Evolutionary conservation across 192 early-diverging fungal genomes (phyloP).

Genomic region (Diversispora epigaea): DNA sequence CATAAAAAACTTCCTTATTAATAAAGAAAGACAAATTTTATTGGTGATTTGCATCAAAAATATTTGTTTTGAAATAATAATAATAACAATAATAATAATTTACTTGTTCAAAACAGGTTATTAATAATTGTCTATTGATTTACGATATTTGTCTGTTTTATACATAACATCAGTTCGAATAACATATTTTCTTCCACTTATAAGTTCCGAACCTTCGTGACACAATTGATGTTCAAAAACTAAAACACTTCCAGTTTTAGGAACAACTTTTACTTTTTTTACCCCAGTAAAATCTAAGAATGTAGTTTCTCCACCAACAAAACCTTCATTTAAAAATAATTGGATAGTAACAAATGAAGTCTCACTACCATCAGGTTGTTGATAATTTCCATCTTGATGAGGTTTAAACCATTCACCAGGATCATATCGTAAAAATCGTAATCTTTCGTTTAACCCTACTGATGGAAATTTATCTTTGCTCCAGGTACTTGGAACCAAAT

Average conservation of each 20-base stretch:
- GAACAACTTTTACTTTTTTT: conserved; percentile 33
- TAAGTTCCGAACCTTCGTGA: conserved; percentile 48
- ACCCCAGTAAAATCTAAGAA: conserved; percentile 37
- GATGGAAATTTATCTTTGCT: conserved; percentile 22
- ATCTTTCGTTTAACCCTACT: conserved; percentile 44
- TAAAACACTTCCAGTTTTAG: conserved; percentile 38
- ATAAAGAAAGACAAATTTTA: too few relatives aligned
- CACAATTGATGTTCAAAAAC: conserved; percentile 45
- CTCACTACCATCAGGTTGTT: conserved; percentile 40
- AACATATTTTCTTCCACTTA: conserved; percentile 47
- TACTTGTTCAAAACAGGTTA: too few relatives aligned
- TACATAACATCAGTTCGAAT: conserved; percentile 49
- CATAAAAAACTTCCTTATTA: too few relatives aligned
- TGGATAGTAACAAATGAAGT: conserved; percentile 41
- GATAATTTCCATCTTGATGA: conserved; percentile 44
- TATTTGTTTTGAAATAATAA: too few relatives aligned
- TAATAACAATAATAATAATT: too few relatives aligned
- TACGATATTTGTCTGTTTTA: conserved; percentile 11
- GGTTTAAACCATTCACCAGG: conserved; percentile 39
- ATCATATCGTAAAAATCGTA: conserved; percentile 42
- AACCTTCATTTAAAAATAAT: conserved; percentile 48
- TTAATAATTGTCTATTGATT: neutral
- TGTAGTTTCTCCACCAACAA: conserved; percentile 48
- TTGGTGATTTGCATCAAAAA: too few relatives aligned
- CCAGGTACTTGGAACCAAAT: conserved; percentile 33